Evolutionary conservation across 1,284 basidiomycete genomes (phyloP), one percentile per base, ranked within the genome.

Genomic region (Porphyrellus sp.): DNA sequence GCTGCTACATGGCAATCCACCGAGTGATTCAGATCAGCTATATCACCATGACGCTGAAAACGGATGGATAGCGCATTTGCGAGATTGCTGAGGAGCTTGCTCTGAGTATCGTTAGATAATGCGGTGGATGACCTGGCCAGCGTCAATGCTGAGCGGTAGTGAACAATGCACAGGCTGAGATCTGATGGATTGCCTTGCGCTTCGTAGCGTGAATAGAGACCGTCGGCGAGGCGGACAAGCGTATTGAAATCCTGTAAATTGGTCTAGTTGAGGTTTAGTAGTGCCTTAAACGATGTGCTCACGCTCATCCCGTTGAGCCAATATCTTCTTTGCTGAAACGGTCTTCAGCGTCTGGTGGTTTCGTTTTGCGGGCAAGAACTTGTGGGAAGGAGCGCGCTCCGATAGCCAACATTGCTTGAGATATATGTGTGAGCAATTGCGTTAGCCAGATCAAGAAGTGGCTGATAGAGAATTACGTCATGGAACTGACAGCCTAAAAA

Each of bases 11-110:
- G 60, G 45, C 58, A 63, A n/a, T 61, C 54, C 23, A 73, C 63
- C 1, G 71, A 69, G 33, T 64, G 62, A 8, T 71, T 60, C 16
- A 75, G 47, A 53, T 74, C 71, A 16, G 62, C 60, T 24, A 63
- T 49, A 39, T 64, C 57, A 0, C 66, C 64, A 20, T 59, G 52
- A 30, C 60, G 58, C 30, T 62, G 56, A 54, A 69, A 73, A 18
- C 68, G 66, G 15, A 58, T 57, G 27, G 59, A 58, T 4, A 72
- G 51, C 16, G 65, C 63, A 18, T 53, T 62, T n/a, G 67, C 72
- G 28, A 74, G 64, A 47, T 70, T 70, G 18, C 55, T 56, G 35
- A 60, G 55, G 20, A 70, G 15, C 34, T 63, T 68, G 54, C 67
- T 59, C n/a, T 49, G 55, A 27, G 44, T 52, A 41, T 66, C 57